Evolutionary conservation across 441 rosid genomes (phyloP).

Genomic region (Brassica hybrid): DNA sequence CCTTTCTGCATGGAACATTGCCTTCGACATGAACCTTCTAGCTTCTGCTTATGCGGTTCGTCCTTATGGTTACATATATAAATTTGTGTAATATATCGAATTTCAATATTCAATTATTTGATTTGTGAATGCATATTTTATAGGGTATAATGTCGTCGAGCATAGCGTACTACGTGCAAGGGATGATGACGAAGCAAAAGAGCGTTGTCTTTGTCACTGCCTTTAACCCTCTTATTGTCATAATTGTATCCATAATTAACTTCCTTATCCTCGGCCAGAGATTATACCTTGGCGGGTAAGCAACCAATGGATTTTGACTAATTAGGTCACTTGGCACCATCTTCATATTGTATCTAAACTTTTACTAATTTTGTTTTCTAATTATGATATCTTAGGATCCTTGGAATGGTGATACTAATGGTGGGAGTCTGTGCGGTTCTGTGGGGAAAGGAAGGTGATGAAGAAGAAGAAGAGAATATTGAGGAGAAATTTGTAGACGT

Average conservation of each 20-base stretch:
- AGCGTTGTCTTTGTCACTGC: conserved; percentile 80
- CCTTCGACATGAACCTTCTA: conserved; percentile 90
- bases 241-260: conserved; percentile 75
- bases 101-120: neutral
- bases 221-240: conserved; percentile 84
- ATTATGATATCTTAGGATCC: conserved; percentile 46
- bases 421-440: conserved; percentile 69
- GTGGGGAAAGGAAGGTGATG: conserved; percentile 86
- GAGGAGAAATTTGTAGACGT: conserved; percentile 53
- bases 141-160: conserved; percentile 86
- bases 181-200: conserved; percentile 66
- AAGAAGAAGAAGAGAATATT: conserved; percentile 12
- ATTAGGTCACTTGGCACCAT: conserved; percentile 15
- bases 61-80: conserved; percentile 18
- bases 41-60: conserved; percentile 93
- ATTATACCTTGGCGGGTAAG: conserved; percentile 73
- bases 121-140: neutral
- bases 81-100: neutral
- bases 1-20: conserved; percentile 67
- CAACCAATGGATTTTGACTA: neutral
- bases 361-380: neutral
- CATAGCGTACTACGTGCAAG: conserved; percentile 81
- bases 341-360: neutral
- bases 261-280: conserved; percentile 67
- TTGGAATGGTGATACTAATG: conserved; percentile 61